phyloP scores from a whole-genome alignment of 2,329 filamentous ascomycete genomes.

The Trichoderma oligosporum region DNA sequence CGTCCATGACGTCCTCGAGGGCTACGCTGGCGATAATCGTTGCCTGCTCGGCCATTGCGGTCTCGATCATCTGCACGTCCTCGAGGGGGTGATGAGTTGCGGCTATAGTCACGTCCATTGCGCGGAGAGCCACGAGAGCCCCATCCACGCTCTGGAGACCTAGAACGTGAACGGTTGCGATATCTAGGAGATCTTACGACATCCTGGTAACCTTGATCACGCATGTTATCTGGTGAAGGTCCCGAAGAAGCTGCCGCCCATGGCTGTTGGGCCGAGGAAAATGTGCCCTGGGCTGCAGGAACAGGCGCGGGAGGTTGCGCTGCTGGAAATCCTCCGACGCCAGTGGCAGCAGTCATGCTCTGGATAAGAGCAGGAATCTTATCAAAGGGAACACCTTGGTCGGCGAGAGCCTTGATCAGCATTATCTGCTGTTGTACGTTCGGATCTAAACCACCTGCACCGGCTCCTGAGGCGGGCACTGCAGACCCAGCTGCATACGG shows the following conservation, averaged over 20 bases:
- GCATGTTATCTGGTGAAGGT: constrained; percentile 41
- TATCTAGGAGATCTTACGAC: constrained; percentile 59
- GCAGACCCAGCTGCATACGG: constrained; percentile 29
- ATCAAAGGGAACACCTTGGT: constrained; percentile 72
- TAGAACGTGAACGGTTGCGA: constrained; percentile 65
- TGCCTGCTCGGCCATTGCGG: constrained; percentile 49
- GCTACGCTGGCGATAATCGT: constrained; percentile 84
- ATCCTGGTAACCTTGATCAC: constrained; percentile 54
- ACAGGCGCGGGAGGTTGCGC: constrained; percentile 29
- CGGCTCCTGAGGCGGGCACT: constrained; percentile 34
- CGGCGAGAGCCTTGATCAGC: constrained; percentile 69
- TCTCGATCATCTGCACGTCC: constrained; percentile 45
- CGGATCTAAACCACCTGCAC: constrained; percentile 42
- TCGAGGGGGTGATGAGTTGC: constrained; percentile 61
- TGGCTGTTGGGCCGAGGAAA: constrained; percentile 33
- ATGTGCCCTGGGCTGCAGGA: constrained; percentile 40
- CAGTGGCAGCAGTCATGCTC: constrained; percentile 44
- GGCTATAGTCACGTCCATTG: constrained; percentile 61
- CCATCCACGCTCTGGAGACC: constrained; percentile 74
- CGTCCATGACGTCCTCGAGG: constrained; percentile 66
- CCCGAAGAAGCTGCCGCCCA: constrained; percentile 32
- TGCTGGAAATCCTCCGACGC: constrained; percentile 31
- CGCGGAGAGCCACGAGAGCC: constrained; percentile 61
- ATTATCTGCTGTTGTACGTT: constrained; percentile 68
- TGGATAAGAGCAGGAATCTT: constrained; percentile 63